Percentiles rank a stretch among this genome's conserved stretches.
Conservation (phyloP, 768 basidiomycete species). For the Hericium alpestre region DNA sequence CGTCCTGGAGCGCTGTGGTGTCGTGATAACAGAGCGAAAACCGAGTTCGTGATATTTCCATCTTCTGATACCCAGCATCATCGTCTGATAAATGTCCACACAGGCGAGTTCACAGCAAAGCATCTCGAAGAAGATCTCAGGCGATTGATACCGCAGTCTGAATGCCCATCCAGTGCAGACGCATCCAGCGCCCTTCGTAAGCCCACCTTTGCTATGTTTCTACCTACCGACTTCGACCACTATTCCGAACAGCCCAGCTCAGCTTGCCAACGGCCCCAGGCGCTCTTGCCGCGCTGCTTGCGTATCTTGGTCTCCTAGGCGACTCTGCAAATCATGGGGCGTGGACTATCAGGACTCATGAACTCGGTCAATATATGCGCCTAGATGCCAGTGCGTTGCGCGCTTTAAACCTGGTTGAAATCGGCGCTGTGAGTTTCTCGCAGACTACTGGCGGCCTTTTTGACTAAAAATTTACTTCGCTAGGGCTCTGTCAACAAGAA, state of each 20-base stretch:
- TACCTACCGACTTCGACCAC: not conserved
- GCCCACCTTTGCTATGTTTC: not conserved
- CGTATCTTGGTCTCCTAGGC: slow-evolving; percentile 69
- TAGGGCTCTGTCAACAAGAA: slow-evolving; percentile 63
- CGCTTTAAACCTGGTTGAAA: slow-evolving; percentile 79
- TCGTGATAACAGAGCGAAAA: slow-evolving; percentile 85
- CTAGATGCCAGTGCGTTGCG: slow-evolving; percentile 90
- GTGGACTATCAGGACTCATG: slow-evolving; percentile 77
- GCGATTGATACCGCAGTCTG: slow-evolving; percentile 2
- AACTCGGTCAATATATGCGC: slow-evolving; percentile 90
- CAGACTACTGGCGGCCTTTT: too few species aligned
- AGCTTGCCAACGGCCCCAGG: slow-evolving; percentile 68
- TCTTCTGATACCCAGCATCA: not conserved
- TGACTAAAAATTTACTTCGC: not conserved
- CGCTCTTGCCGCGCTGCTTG: slow-evolving; percentile 70
- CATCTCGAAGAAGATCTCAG: slow-evolving; percentile 12
- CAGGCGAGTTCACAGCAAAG: slow-evolving; percentile 65
- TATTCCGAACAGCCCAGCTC: slow-evolving; percentile 52
- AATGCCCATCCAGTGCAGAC: not conserved
- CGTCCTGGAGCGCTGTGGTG: slow-evolving; percentile 81
- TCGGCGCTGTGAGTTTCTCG: slow-evolving; percentile 24
- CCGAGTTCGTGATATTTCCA: slow-evolving; percentile 42
- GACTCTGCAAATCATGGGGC: slow-evolving; percentile 72
- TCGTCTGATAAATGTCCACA: not conserved
- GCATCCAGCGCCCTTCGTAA: slow-evolving; percentile 5